Evolutionary conservation across 2,329 filamentous ascomycete genomes (phyloP).

Genomic region (Fusarium burgessii): DNA sequence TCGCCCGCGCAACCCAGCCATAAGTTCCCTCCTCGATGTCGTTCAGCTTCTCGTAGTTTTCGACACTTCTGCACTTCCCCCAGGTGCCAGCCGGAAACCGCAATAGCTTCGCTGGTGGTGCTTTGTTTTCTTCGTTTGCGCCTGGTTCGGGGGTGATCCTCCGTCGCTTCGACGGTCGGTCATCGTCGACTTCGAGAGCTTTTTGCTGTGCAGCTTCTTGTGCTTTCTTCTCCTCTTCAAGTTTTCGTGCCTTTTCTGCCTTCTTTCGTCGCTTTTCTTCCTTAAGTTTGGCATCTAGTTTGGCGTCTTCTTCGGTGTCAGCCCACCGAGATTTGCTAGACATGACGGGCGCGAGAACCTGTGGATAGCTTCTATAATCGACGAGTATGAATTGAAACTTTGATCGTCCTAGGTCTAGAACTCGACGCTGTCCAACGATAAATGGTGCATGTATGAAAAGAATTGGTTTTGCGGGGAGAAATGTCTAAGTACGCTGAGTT

Average conservation of each 20-base stretch:
- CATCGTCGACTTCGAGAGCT: constrained; percentile 35
- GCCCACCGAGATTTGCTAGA: constrained; percentile 87
- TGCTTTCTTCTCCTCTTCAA: constrained; percentile 61
- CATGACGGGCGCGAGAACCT: constrained; percentile 57
- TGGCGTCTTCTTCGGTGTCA: constrained; percentile 83
- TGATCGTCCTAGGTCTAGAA: background rate
- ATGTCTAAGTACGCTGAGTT: background rate
- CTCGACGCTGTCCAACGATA: background rate
- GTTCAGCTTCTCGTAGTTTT: constrained; percentile 92
- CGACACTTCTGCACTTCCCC: constrained; percentile 79
- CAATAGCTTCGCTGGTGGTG: constrained; percentile 66
- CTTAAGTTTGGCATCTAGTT: constrained; percentile 79
- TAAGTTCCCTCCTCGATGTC: constrained; percentile 98
- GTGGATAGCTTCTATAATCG: background rate
- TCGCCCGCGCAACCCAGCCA: constrained; percentile 90
- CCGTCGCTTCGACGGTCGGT: constrained; percentile 71
- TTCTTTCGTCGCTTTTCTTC: constrained; percentile 90
- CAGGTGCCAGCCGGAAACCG: constrained; percentile 78
- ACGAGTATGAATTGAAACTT: background rate
- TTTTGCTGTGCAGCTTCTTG: constrained; percentile 49
- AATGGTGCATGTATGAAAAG: background rate
- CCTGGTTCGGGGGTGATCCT: constrained; percentile 64
- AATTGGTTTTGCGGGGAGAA: constrained; percentile 12
- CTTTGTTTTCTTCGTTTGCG: constrained; percentile 39
- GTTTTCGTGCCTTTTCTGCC: constrained; percentile 80